phyloP scores from a whole-genome alignment of 345 rosid species.

The Gossypium longicalyx region DNA sequence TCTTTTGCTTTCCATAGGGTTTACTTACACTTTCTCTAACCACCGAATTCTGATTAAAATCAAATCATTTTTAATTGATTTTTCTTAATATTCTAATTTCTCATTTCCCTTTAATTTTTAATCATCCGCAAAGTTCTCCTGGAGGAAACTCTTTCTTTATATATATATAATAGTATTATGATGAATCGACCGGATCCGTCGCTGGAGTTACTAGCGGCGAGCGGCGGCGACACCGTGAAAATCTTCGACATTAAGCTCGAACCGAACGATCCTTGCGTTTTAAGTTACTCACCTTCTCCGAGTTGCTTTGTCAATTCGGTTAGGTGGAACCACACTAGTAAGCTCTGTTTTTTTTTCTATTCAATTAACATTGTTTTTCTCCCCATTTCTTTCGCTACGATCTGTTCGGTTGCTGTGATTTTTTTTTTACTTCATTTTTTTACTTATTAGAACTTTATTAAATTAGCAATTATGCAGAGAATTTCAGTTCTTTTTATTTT shows the following conservation, averaged over 20 bases:
- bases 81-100: background rate
- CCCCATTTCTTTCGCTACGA: background rate
- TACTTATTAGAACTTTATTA: background rate
- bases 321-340: constrained; percentile 96
- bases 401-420: background rate
- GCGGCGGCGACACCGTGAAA: constrained; percentile 90
- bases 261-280: constrained; percentile 72
- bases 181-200: constrained; percentile 65
- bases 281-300: constrained; percentile 74
- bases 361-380: background rate
- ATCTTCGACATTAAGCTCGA: constrained; percentile 70
- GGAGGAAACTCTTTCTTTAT: background rate
- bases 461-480: background rate
- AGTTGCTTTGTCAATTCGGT: constrained; percentile 69
- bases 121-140: background rate
- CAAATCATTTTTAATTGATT: background rate
- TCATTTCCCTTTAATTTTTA: background rate
- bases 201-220: constrained; percentile 60
- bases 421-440: background rate
- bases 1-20: constrained; percentile 7
- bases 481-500: background rate
- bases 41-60: background rate
- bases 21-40: background rate
- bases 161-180: constrained; percentile 7
- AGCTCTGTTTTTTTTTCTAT: background rate